Evolutionary conservation across 305 asterid genomes (phyloP).

Genomic region (Rubia tinctorum): DNA sequence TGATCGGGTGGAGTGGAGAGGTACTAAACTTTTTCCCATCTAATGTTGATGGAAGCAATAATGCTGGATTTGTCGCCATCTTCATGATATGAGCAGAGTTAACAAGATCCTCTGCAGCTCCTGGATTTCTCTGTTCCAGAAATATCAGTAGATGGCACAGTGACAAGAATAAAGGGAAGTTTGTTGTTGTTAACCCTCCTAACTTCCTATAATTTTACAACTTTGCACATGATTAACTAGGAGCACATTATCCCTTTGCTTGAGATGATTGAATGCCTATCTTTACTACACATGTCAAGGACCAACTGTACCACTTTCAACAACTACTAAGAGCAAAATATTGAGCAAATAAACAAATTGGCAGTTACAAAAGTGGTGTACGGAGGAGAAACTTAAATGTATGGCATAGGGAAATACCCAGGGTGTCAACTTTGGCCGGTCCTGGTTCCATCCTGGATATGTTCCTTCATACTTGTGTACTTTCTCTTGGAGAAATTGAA

Average conservation of each 20-base stretch:
- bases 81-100: constrained; percentile 50
- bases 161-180: neutral
- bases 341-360: neutral
- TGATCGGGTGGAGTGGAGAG: constrained; percentile 43
- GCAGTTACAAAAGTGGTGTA: neutral
- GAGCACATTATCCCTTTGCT: neutral
- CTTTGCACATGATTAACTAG: neutral
- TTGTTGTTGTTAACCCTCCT: neutral
- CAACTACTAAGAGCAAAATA: neutral
- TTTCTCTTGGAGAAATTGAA: constrained; percentile 91
- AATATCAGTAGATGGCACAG: neutral
- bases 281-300: neutral
- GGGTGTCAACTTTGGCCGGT: constrained; percentile 54
- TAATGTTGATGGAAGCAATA: constrained; percentile 45
- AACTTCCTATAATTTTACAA: neutral
- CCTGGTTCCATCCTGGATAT: constrained; percentile 75
- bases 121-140: constrained; percentile 49
- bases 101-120: constrained; percentile 44
- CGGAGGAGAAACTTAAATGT: neutral
- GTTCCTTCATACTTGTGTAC: constrained; percentile 70
- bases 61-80: constrained; percentile 42
- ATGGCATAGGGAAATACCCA: constrained; percentile 42
- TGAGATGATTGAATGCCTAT: neutral
- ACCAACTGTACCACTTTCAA: neutral
- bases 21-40: constrained; percentile 45